Evolutionary conservation across 768 basidiomycete genomes (phyloP).

Genomic region (Asterophora lycoperdoides): DNA sequence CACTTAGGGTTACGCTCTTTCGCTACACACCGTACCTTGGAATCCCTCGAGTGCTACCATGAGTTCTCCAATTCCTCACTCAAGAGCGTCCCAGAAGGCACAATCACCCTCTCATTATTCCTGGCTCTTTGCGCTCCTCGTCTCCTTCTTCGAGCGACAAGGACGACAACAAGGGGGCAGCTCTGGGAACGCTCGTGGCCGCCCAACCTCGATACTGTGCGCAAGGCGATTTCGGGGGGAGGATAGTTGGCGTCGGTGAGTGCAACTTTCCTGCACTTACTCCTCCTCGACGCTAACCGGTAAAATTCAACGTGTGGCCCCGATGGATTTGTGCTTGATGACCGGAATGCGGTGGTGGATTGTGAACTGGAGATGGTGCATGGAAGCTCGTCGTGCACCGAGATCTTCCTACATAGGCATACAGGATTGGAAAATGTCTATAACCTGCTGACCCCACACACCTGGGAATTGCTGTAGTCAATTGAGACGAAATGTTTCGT

Average conservation of each 20-base stretch:
- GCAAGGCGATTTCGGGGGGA: slow-evolving; percentile 12
- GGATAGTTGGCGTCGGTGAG: slow-evolving; percentile 3
- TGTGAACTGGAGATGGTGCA: slow-evolving; percentile 26
- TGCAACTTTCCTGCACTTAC: not conserved
- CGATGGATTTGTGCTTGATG: slow-evolving; percentile 25
- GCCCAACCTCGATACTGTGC: slow-evolving; percentile 17
- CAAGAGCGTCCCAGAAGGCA: not conserved
- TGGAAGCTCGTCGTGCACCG: slow-evolving; percentile 21
- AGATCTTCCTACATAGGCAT: slow-evolving; percentile 28
- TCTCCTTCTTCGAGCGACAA: slow-evolving; percentile 3
- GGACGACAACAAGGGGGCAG: slow-evolving; percentile 6
- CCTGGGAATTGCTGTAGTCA: not conserved
- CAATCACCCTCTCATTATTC: slow-evolving; percentile 1
- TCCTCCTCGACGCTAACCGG: not conserved
- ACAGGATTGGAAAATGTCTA: slow-evolving; percentile 12
- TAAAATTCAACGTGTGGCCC: slow-evolving; percentile 26
- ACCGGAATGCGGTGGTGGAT: slow-evolving; percentile 28
- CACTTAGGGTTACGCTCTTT: slow-evolving; percentile 23
- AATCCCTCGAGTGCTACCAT: not conserved
- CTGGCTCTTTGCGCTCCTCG: not conserved
- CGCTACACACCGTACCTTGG: not conserved
- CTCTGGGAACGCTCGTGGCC: slow-evolving; percentile 7
- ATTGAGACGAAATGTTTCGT: no score
- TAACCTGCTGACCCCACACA: not conserved
- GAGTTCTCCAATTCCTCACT: not conserved